Conservation (phyloP, 2,329 filamentous ascomycete species). For the Chrysoporthe austroafricana region DNA sequence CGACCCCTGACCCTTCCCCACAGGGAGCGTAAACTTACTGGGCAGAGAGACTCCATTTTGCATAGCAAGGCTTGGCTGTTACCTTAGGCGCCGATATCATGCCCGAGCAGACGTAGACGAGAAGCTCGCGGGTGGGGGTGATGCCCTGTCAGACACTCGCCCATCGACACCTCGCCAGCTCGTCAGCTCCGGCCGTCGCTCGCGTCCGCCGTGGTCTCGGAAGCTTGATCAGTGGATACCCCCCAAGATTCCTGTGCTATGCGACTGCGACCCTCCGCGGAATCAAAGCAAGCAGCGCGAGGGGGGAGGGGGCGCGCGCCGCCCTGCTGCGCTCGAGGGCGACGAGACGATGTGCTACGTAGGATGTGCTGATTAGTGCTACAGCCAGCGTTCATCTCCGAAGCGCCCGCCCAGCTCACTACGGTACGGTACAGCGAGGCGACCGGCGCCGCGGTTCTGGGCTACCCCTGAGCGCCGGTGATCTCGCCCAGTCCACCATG, state of each 20-base stretch:
- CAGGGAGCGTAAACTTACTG: no score
- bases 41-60: background rate
- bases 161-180: background rate
- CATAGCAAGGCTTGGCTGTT: background rate
- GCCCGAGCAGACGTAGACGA: no score
- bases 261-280: conserved; percentile 7
- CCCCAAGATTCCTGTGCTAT: background rate
- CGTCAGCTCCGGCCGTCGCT: background rate
- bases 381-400: conserved; percentile 2
- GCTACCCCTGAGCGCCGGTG: conserved; percentile 1
- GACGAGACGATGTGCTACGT: background rate
- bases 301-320: background rate
- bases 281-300: background rate
- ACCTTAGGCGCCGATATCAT: background rate
- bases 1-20: conserved; percentile 2
- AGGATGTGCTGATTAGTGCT: background rate
- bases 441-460: background rate
- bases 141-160: background rate
- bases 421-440: background rate
- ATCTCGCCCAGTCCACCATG: background rate
- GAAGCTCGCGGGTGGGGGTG: no score
- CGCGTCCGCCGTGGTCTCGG: background rate
- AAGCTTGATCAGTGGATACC: background rate
- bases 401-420: background rate
- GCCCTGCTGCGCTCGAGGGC: background rate